Evolutionary conservation across 2,329 filamentous ascomycete species (phyloP), one percentile per base, ranked within the genome.

Genomic region (Penicillium sp.): DNA sequence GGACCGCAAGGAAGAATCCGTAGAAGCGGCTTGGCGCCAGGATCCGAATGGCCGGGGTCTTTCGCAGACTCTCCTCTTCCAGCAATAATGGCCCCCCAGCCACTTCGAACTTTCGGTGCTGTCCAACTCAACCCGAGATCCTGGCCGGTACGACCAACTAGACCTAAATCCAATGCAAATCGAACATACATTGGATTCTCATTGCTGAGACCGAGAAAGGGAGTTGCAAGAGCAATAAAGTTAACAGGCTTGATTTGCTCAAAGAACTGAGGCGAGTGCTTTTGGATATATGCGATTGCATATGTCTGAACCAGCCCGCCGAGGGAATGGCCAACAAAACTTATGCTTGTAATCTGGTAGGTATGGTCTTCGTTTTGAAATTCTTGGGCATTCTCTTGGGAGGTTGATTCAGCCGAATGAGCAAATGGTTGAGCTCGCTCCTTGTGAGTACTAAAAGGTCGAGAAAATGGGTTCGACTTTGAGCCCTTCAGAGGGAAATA

Each of bases 131-230:
- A 79, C 23, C 94, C 94, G 9, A 99, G 82, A 77, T 99, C 94
- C 74, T 97, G 91, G 8, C 94, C 94, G 3, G 94, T 97, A 53
- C 93, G 85, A n/a, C 94, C 94, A 15, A 99, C 93, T 1, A 99
- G 82, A 0, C 94, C 94, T 77, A 97, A 96, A 72, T 99, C 94
- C 4, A 99, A 80, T 0, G 94, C 94, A 73, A 99, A 97, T 69
- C 93, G 96, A 75, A 99, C 90, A 72, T 99, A 99, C 56, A 97
- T 82, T 0, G 94, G 94, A 67, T 99, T 99, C 72, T 99, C 94
- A 72, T 99, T 97, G 74, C 93, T 97, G 38, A 97, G 79, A 0
- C 93, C 93, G 1, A 97, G 78, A 64, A 97, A 91, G 0, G 93
- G 93, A 0, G 93, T 89, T 17, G 93, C 93, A 65, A 97, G 79